Base-by-base conservation (phyloP, 768 basidiomycete genomes). In the Inosperma sp. region DNA sequence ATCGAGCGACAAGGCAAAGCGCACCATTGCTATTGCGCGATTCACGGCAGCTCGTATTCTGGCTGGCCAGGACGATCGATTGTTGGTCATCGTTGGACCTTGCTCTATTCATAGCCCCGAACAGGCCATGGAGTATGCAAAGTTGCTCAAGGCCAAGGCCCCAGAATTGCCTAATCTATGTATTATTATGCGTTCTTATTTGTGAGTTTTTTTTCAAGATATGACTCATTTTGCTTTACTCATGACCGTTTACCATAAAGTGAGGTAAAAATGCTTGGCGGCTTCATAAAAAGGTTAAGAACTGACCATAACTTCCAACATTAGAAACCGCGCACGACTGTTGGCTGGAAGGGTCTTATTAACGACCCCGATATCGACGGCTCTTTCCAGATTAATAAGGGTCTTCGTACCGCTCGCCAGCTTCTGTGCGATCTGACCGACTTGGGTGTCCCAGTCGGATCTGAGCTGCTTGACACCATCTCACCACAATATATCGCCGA, bases 161-260 rank as follows among this genome's bases (percentile, higher is more conserved):
- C 72, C 78, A 14, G 68, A 74, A 16, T 86, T 83, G 80, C 75
- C 74, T 47, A 88, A 93, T 59, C 76, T 99, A 43, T 75, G 88
- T 61, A 87, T 99, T 63, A 72, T 98, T 67, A 99, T 99, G 96
- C 81, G 96, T 34, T 85, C 91, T 49, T 98, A 98, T 79, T 97
- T 90, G 92, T 94, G 62, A 67, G 92, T 81, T n/a, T 23, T 43
- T 43, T 37, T 16, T 13, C 31, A 21, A 23, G 46, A 48, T 44
- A 29, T 33, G 17, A 52, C 54, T 22, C 56, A 5, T 48, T 31
- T 42, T 7, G 34, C 42, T 47, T 42, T 27, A 49, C 42, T 29
- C 50, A 13, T 7, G 36, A 14, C 60, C 37, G 50, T 26, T 45
- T 36, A 35, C 51, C 48, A 35, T 35, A 49, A 54, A 75, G 71